A percentile compares a stretch with the other conserved stretches of the same genome.
These are phyloP conservation scores for Corinectria fuckeliana DNA, from an alignment of 2,329 filamentous ascomycete species.

Conservation along the genomic window DNA sequence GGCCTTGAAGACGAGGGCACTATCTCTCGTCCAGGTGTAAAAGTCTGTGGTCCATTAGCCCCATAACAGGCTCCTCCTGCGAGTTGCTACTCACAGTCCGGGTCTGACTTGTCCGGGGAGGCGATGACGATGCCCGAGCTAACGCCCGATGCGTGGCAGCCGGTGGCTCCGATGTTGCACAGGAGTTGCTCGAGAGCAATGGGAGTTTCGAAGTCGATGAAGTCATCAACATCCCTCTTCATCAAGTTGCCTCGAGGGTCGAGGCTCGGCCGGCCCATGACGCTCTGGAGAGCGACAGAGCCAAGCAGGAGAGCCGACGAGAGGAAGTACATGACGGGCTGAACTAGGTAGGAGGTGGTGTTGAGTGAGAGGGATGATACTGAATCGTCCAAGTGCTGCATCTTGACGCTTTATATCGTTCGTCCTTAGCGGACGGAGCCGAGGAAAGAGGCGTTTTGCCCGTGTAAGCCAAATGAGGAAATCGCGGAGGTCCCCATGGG, in stretches of 20 bases:
- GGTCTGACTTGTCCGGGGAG: slow-evolving; percentile 59
- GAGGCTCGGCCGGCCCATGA: slow-evolving; percentile 53
- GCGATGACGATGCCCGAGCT: slow-evolving; percentile 62
- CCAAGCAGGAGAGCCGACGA: slow-evolving; percentile 58
- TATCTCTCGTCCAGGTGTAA: slow-evolving; percentile 81
- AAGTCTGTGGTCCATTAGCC: slow-evolving; percentile 60
- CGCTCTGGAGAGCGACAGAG: slow-evolving; percentile 57
- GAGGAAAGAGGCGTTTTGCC: slow-evolving; percentile 2
- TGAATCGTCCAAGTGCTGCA: slow-evolving; percentile 36
- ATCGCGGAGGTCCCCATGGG: slow-evolving; percentile 22
- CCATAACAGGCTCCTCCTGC: background rate
- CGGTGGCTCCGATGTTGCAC: slow-evolving; percentile 65
- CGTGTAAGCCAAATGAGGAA: slow-evolving; percentile 29
- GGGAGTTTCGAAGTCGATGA: slow-evolving; percentile 58
- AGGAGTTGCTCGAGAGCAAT: slow-evolving; percentile 59
- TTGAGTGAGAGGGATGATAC: slow-evolving; percentile 39
- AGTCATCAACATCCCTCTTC: slow-evolving; percentile 59
- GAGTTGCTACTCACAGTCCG: slow-evolving; percentile 57
- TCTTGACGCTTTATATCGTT: slow-evolving; percentile 32
- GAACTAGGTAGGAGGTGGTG: slow-evolving; percentile 37
- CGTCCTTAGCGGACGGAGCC: slow-evolving; percentile 1
- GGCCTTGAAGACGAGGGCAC: slow-evolving; percentile 72
- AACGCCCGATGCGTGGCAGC: slow-evolving; percentile 56
- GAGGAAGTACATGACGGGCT: slow-evolving; percentile 58
- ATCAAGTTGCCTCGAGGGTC: slow-evolving; percentile 43